Evolutionary conservation across 2,329 filamentous ascomycete species (phyloP).

Genomic region (Penicillium sp.): DNA sequence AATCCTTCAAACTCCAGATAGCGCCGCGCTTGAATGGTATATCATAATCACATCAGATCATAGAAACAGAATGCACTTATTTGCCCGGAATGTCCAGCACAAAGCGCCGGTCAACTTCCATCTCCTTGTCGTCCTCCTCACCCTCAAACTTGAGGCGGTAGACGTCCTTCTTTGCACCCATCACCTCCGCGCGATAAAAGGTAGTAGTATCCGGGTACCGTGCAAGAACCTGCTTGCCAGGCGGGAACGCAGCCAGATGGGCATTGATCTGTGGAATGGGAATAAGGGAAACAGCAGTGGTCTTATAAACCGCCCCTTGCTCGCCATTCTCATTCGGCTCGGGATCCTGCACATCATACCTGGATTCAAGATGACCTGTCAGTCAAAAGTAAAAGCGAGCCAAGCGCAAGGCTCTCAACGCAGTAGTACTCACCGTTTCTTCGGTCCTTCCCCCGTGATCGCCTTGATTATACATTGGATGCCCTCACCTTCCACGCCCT

Average conservation of each 20-base stretch:
- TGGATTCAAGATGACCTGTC: conserved; percentile 26
- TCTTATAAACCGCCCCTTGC: conserved; percentile 60
- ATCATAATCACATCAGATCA: conserved; percentile 27
- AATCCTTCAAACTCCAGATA: conserved; percentile 20
- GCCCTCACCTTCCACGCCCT: conserved; percentile 51
- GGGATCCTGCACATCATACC: conserved; percentile 76
- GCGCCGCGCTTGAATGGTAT: conserved; percentile 31
- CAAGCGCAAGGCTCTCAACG: not conserved
- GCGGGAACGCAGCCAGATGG: conserved; percentile 57
- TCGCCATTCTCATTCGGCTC: conserved; percentile 68
- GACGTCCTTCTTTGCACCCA: conserved; percentile 57
- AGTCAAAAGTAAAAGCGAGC: conserved; percentile 15
- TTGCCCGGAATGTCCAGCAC: conserved; percentile 67
- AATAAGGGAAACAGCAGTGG: conserved; percentile 71
- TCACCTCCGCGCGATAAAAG: conserved; percentile 79
- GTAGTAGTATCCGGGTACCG: conserved; percentile 80
- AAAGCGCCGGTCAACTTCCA: conserved; percentile 70
- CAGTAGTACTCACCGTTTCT: conserved; percentile 54
- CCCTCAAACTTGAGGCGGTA: conserved; percentile 69
- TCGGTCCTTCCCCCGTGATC: conserved; percentile 67
- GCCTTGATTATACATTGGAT: conserved; percentile 75
- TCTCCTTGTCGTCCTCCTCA: conserved; percentile 68
- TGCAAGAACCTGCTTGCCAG: conserved; percentile 69
- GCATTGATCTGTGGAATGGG: conserved; percentile 63
- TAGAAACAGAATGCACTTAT: conserved; percentile 21